Evolutionary conservation across 2,329 filamentous ascomycete species (phyloP), one percentile per base, ranked within the genome.

Genomic region (Setomelanomma holmii): DNA sequence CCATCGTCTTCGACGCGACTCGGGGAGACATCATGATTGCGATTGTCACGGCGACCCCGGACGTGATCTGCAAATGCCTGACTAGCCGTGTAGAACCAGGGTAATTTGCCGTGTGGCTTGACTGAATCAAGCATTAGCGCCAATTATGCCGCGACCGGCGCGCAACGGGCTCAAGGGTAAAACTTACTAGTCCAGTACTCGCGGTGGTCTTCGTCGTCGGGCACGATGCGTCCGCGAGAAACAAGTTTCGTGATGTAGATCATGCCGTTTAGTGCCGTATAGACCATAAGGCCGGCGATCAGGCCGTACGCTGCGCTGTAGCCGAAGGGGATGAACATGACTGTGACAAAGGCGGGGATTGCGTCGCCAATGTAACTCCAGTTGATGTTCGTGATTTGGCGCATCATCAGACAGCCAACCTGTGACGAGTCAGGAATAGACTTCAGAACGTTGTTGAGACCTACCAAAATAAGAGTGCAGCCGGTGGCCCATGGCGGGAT

Each of bases 401-500:
- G 72, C 62, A 75, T 74, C 91, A 96, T 96, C 84, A 96, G 88
- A 40, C 87, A 87, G 14, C 91, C 91, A 45, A 76, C 73, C 67
- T 74, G 5, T 8, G 10, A 14, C 14, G 27, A 14, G 10, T 30
- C 27, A 30, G 27, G 10, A 20, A 16, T 19, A 22, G 35, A 23
- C 6, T 4, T 40, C 21, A 40, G 7, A 23, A 14, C 4, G 10
- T 16, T 8, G 20, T 8, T 22, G 12, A 35, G 5, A 53, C 69
- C 62, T 62, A 96, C 90, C 34, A 96, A 84, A 57, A 96, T 82
- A 24, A 96, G 82, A 12, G 91, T 91, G 71, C 89, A 92, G 43
- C 91, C 91, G 0, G 91, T 96, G 3, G 91, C 91, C 90, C 90
- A 96, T 0, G 91, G 87, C 3, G 91, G 91, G 47, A 96, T 95